Conservation (phyloP, 2,329 filamentous ascomycete species). For the Phoma sp. region DNA sequence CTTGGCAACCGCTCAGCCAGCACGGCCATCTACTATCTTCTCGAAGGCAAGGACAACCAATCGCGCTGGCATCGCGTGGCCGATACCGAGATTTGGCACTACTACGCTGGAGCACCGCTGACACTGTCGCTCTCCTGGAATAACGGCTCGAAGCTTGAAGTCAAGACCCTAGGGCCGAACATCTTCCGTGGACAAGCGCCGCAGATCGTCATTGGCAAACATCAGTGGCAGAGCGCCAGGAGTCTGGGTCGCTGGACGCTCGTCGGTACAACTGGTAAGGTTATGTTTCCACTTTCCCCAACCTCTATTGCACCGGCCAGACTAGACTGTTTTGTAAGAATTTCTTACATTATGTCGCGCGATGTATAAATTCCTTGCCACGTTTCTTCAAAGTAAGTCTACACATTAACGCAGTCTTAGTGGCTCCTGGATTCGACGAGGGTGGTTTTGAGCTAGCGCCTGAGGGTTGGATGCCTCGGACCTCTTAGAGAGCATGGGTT, state of each 20-base stretch:
- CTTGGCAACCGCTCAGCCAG: slow-evolving; percentile 51
- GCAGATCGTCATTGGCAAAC: slow-evolving; percentile 52
- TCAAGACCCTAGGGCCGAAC: slow-evolving; percentile 51
- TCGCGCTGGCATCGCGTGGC: slow-evolving; percentile 60
- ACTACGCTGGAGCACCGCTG: slow-evolving; percentile 61
- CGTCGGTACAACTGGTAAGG: slow-evolving; percentile 43
- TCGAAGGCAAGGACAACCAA: slow-evolving; percentile 51
- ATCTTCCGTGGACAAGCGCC: slow-evolving; percentile 53
- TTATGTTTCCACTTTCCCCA: neutral
- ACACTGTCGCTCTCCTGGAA: slow-evolving; percentile 54
- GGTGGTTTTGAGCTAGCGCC: slow-evolving; percentile 27
- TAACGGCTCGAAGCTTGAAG: slow-evolving; percentile 46
- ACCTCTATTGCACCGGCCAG: neutral
- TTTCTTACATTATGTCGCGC: no score
- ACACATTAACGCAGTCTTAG: slow-evolving; percentile 10
- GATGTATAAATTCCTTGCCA: no score
- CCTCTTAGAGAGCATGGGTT: neutral
- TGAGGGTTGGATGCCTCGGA: slow-evolving; percentile 17
- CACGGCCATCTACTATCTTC: slow-evolving; percentile 62
- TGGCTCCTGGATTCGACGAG: slow-evolving; percentile 28
- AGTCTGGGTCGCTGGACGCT: slow-evolving; percentile 59
- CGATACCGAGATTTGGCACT: slow-evolving; percentile 61
- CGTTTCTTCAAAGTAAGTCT: neutral
- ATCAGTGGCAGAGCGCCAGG: slow-evolving; percentile 57
- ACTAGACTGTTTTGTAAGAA: no score